phyloP scores from a whole-genome alignment of 164 flowering plant species.

The Chloranthus sessilifolius region DNA sequence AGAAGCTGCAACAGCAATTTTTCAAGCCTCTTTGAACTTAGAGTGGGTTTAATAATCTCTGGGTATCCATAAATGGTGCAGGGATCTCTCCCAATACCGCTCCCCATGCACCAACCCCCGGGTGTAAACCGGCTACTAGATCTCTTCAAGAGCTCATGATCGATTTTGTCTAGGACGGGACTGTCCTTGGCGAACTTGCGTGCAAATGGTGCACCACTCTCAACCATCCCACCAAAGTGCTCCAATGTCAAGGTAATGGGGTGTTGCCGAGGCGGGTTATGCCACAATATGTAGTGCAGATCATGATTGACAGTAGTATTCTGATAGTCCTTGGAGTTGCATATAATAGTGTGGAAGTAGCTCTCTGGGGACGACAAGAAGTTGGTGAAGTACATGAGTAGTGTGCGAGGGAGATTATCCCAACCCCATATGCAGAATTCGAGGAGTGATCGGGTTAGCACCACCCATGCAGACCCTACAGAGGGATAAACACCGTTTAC shows the following conservation, averaged over 20 bases:
- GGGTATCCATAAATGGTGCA: conserved; percentile 43
- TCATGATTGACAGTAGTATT: conserved; percentile 78
- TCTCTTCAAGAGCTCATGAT: conserved; percentile 43
- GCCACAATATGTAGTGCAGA: conserved; percentile 63
- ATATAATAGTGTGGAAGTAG: conserved; percentile 76
- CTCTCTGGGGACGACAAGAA: conserved; percentile 68
- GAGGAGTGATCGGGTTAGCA: conserved; percentile 54
- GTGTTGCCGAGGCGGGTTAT: conserved; percentile 50
- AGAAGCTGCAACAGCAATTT: conserved; percentile 51
- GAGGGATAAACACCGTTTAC: neutral
- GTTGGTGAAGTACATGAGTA: conserved; percentile 86
- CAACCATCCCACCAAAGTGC: conserved; percentile 54
- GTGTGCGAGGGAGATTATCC: conserved; percentile 87
- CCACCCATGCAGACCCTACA: conserved; percentile 72
- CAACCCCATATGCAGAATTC: conserved; percentile 81
- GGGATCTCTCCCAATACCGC: conserved; percentile 35
- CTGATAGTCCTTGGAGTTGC: conserved; percentile 76
- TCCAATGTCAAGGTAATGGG: conserved; percentile 29
- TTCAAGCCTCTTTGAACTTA: conserved; percentile 55
- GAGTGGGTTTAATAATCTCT: conserved; percentile 48
- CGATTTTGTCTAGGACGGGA: conserved; percentile 62
- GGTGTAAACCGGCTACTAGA: conserved; percentile 35
- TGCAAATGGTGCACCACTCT: conserved; percentile 76
- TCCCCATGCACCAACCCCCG: conserved; percentile 74
- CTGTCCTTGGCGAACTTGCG: conserved; percentile 40